A percentile compares a stretch with the other conserved stretches of the same genome.
Evolutionary conservation across 139 green algal genomes (phyloP).

Genomic region (Chlorella sp.): DNA sequence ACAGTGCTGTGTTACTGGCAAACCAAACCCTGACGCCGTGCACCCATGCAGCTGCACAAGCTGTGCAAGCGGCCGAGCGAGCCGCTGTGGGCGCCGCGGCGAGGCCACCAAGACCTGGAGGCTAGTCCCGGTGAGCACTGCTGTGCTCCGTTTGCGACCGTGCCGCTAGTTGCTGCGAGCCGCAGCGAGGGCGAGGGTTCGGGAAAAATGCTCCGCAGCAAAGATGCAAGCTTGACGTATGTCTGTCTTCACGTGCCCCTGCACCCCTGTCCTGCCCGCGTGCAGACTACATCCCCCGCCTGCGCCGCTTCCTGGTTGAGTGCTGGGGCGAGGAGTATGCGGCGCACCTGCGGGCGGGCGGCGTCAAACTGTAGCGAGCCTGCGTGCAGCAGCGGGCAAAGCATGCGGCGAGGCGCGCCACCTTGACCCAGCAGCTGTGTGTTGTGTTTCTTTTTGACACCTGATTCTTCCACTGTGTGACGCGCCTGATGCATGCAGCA

Average conservation of each 20-base stretch:
- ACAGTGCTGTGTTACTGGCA: not conserved
- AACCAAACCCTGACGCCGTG: no score
- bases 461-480: no score
- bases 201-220: not conserved
- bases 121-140: not conserved
- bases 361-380: not conserved
- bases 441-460: no score
- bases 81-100: conserved; percentile 78
- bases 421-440: no score
- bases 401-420: no score
- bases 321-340: conserved; percentile 34
- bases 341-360: conserved; percentile 13
- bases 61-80: conserved; percentile 59
- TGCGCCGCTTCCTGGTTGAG: conserved; percentile 28
- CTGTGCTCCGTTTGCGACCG: no score
- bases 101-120: conserved; percentile 67
- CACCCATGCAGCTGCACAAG: conserved; percentile 55
- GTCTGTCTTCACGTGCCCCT: not conserved
- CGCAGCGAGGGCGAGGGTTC: not conserved
- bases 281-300: conserved; percentile 33
- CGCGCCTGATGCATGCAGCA: no score
- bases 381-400: no score
- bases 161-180: not conserved
- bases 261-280: not conserved
- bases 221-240: not conserved